phyloP scores from a whole-genome alignment of 306 rosid species.

The Castanea mollissima region DNA sequence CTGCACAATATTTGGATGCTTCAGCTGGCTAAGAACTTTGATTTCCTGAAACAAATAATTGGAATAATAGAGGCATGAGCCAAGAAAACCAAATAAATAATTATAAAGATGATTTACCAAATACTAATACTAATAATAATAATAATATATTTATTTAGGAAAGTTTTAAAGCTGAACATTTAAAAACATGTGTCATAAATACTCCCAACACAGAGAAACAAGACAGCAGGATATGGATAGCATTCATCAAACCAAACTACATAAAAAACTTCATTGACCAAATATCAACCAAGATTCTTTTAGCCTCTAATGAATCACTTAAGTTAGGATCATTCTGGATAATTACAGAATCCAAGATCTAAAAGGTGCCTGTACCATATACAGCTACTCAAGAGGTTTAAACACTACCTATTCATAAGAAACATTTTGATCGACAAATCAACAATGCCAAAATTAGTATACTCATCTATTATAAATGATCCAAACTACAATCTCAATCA shows the following conservation, averaged over 20 bases:
- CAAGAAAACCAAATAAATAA: background rate
- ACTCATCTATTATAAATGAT: background rate
- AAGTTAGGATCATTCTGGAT: background rate
- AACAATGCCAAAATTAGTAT: background rate
- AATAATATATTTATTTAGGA: background rate
- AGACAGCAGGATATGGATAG: no score
- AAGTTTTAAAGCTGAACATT: background rate
- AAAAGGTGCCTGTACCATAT: background rate
- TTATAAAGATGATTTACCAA: background rate
- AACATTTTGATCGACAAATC: background rate
- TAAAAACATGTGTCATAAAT: no score
- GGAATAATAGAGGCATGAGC: constrained; percentile 17
- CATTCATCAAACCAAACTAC: no score
- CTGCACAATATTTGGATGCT: constrained; percentile 94
- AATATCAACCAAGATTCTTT: no score
- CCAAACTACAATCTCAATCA: no score
- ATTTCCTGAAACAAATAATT: constrained; percentile 62
- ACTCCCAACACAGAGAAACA: no score
- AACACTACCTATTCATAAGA: background rate
- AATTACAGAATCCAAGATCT: background rate
- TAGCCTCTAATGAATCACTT: no score
- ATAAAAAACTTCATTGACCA: no score
- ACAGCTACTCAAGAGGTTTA: background rate
- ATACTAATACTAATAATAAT: no score
- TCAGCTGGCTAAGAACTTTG: constrained; percentile 77